Conservation (phyloP, 2,329 filamentous ascomycete genomes). For the Lasiodiplodia sp. region DNA sequence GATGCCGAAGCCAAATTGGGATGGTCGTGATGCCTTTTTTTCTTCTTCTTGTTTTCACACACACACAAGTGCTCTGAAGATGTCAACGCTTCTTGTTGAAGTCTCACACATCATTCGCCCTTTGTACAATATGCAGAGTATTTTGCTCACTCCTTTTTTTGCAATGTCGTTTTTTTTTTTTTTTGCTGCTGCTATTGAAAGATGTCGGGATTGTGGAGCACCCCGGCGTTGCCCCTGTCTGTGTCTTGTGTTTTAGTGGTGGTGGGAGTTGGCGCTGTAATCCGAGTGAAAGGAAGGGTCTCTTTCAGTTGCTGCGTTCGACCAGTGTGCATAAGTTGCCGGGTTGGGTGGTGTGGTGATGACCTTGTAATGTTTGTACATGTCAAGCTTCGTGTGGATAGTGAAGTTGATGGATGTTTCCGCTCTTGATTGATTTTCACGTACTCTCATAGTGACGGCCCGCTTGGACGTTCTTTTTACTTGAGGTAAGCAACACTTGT, state of each 20-base stretch:
- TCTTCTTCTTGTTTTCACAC: background rate
- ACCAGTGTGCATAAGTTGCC: no score
- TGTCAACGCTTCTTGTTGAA: background rate
- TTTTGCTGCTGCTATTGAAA: background rate
- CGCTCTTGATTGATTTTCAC: no score
- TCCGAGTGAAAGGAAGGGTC: no score
- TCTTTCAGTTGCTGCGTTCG: no score
- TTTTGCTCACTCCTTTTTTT: background rate
- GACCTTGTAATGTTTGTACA: no score
- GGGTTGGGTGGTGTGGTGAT: no score
- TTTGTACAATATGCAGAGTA: conserved; percentile 1
- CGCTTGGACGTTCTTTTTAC: no score
- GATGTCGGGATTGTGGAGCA: background rate
- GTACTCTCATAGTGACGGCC: no score
- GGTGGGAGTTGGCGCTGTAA: background rate
- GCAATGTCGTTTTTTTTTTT: background rate
- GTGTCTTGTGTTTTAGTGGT: background rate
- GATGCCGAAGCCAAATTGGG: conserved; percentile 1
- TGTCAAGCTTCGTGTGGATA: no score
- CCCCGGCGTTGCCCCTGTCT: background rate
- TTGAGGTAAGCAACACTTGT: no score
- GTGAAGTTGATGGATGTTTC: no score
- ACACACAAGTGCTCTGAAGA: background rate
- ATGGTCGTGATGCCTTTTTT: background rate
- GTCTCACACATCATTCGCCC: background rate